Evolutionary conservation across 768 basidiomycete species (phyloP).

Genomic region (Suillus plorans): DNA sequence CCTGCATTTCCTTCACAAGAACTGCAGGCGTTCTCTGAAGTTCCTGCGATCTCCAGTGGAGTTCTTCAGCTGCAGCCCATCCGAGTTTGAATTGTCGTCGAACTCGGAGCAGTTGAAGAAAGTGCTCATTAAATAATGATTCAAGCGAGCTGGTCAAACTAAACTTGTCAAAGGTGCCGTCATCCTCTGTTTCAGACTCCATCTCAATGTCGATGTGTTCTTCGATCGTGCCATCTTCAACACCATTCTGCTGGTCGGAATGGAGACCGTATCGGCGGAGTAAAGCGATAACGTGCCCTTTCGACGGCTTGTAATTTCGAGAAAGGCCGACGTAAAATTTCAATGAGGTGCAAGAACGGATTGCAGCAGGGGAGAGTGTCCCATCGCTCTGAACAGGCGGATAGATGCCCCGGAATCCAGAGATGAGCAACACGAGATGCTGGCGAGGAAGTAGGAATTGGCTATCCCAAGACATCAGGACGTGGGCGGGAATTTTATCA

Average conservation of each 20-base stretch:
- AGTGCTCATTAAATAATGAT: slow-evolving; percentile 54
- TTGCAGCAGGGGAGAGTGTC: slow-evolving; percentile 34
- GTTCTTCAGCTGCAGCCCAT: slow-evolving; percentile 68
- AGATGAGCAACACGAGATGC: slow-evolving; percentile 65
- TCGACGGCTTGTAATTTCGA: slow-evolving; percentile 56
- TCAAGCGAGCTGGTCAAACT: slow-evolving; percentile 66
- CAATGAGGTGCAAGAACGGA: slow-evolving; percentile 35
- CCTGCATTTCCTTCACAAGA: slow-evolving; percentile 32
- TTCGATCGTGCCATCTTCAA: slow-evolving; percentile 8
- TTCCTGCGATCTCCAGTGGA: slow-evolving; percentile 46
- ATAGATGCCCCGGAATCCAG: slow-evolving; percentile 52
- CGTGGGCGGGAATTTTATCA: slow-evolving; percentile 56
- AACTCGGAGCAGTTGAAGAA: slow-evolving; percentile 53
- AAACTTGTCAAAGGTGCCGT: slow-evolving; percentile 54
- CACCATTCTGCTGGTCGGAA: slow-evolving; percentile 38
- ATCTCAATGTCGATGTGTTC: not conserved
- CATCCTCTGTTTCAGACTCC: slow-evolving; percentile 28
- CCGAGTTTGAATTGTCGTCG: slow-evolving; percentile 53
- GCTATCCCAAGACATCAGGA: slow-evolving; percentile 74
- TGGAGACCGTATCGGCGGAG: slow-evolving; percentile 51
- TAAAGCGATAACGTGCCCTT: slow-evolving; percentile 46
- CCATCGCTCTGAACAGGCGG: slow-evolving; percentile 51
- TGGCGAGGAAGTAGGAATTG: slow-evolving; percentile 55
- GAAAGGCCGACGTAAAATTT: slow-evolving; percentile 66
- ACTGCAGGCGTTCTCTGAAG: slow-evolving; percentile 41